phyloP scores from a whole-genome alignment of 176 grass and related monocot genomes.

The Cenchrus fungigraminus region DNA sequence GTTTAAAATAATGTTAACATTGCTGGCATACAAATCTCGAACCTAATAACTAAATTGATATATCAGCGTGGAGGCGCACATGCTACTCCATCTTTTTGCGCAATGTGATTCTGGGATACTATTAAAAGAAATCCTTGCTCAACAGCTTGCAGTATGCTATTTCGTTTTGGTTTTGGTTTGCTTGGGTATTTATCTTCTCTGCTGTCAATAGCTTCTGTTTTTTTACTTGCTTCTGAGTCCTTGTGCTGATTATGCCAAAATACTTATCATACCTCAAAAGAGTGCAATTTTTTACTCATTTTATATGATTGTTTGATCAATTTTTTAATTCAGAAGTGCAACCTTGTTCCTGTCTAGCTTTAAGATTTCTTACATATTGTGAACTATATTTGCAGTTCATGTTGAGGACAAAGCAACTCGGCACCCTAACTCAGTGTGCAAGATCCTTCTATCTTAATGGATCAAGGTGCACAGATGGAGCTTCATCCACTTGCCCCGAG shows the following conservation, averaged over 20 bases:
- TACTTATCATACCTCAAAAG: not conserved
- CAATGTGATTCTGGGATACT: not conserved
- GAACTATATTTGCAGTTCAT: constrained; percentile 67
- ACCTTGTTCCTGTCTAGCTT: not conserved
- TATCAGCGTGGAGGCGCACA: not conserved
- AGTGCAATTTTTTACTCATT: not conserved
- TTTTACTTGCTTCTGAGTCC: constrained; percentile 21
- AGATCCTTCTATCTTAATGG: constrained; percentile 91
- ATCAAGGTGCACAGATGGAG: constrained; percentile 72
- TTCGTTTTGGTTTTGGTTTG: constrained; percentile 2
- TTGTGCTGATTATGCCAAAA: constrained; percentile 4
- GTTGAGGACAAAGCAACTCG: constrained; percentile 94
- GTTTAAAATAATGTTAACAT: not conserved
- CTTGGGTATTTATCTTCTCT: not conserved
- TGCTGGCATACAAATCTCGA: not conserved
- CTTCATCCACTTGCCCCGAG: constrained; percentile 78
- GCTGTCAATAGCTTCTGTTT: not conserved
- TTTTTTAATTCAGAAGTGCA: not conserved
- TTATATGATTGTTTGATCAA: not conserved
- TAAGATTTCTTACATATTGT: constrained; percentile 25
- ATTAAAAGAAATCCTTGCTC: not conserved
- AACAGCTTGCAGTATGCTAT: not conserved
- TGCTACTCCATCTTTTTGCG: not conserved
- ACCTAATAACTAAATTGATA: constrained; percentile 2
- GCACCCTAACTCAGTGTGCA: constrained; percentile 82